Evolutionary conservation across 345 rosid genomes (phyloP), one percentile per base, ranked within the genome.

Genomic region (Carallia brachiata): DNA sequence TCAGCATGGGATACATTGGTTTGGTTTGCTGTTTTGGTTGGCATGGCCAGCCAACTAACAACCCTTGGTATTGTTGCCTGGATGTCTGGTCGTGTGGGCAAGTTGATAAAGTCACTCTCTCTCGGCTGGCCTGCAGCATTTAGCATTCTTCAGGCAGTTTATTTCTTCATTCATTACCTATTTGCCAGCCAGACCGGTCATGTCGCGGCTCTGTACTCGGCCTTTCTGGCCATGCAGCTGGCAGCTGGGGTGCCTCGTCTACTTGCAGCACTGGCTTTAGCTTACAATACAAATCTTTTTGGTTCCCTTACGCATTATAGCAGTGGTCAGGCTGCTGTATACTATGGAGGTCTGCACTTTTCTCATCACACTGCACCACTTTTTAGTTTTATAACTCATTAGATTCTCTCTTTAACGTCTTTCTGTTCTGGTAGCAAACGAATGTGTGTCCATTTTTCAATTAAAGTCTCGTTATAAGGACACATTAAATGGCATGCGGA

Each of bases 301-400:
- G 99, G 97, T 65, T 88, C 99, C 32, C 68, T 89, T 70, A 92
- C 99, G 16, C 99, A 95, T 80, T 95, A 92, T 74, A 95, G 97
- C 77, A 89, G 99, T 52, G 99, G 99, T 47, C 97, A 92, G 85
- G 97, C 99, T 44, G 97, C 97, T 73, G 97, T 95, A 9, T 95
- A 89, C 80, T 92, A 83, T 54, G 99, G 99, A 89, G 97, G 99
- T 94, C 52, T 58, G 73, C 48, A 19, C 54, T 47, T 12, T 52
- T 37, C 53, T 55, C 53, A 12, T 61, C 39, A 52, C 55, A 10
- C 10, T 34, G 36, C 50, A 66, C 19, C 7, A 1, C 28, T 48
- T 28, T 44, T n/a, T 18, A 7, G 52, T 19, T 72, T 56, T 39
- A 8, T 32, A 27, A 40, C 30, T 58, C 19, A 54, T 36, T 39